These are phyloP conservation scores for Eimeria brunetti DNA, from an alignment of 169 alveolate genomes.

Conservation along the genomic window DNA sequence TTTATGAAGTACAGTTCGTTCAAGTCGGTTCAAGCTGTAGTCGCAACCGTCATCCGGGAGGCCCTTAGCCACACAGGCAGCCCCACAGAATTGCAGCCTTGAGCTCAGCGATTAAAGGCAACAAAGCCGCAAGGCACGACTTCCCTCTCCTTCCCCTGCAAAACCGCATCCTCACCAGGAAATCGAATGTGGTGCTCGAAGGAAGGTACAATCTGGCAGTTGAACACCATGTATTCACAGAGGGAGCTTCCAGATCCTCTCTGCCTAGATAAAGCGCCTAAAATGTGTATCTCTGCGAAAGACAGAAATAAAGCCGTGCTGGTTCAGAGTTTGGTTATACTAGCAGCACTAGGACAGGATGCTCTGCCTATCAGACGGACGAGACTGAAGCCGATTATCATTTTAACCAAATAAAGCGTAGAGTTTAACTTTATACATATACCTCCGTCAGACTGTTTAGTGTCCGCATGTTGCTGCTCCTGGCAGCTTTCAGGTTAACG, in stretches of 20 bases:
- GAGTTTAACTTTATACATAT: too few species aligned
- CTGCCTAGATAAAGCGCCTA: neutral
- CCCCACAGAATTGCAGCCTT: slow-evolving; percentile 12
- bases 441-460: neutral
- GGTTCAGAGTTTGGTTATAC: slow-evolving; percentile 58
- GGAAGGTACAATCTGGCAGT: neutral
- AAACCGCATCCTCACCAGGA: slow-evolving; percentile 38
- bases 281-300: neutral
- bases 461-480: neutral
- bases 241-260: neutral
- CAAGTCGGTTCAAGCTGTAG: slow-evolving; percentile 76
- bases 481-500: neutral
- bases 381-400: slow-evolving; percentile 23
- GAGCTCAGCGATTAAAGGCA: slow-evolving; percentile 49
- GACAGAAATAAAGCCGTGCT: neutral
- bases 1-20: too few species aligned
- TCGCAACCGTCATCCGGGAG: slow-evolving; percentile 70
- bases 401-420: neutral
- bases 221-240: neutral
- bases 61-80: slow-evolving; percentile 22
- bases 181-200: slow-evolving; percentile 69
- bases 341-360: slow-evolving; percentile 44
- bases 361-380: slow-evolving; percentile 51
- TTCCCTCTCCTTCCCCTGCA: slow-evolving; percentile 44
- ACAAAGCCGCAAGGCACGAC: slow-evolving; percentile 17